These are phyloP conservation scores for Sporothrix luriei DNA, from an alignment of 2,329 filamentous ascomycete genomes.

Conservation along the genomic window DNA sequence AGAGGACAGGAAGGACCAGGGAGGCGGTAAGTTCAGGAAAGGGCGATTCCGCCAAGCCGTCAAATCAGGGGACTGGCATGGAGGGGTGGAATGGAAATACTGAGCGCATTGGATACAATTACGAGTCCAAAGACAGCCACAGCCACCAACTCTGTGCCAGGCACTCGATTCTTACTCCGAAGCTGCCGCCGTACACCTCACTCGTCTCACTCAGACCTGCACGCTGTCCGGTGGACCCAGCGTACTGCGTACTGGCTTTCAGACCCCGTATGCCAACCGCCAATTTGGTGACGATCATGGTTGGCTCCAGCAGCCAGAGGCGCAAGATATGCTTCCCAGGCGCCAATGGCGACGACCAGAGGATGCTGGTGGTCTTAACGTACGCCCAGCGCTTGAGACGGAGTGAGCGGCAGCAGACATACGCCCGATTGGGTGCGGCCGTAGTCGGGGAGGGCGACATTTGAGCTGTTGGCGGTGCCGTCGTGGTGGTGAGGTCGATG, in stretches of 20 bases:
- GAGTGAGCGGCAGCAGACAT: constrained; percentile 34
- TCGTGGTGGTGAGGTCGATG: not conserved
- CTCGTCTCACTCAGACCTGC: constrained; percentile 20
- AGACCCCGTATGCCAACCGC: constrained; percentile 42
- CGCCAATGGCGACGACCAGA: constrained; percentile 34
- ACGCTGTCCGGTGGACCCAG: constrained; percentile 41
- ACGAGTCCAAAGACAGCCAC: constrained; percentile 15
- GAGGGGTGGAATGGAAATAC: not conserved
- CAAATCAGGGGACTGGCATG: not conserved
- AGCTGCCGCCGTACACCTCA: not conserved
- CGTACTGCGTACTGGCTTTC: constrained; percentile 36
- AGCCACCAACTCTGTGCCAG: not conserved
- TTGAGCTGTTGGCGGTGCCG: not conserved
- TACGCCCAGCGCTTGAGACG: constrained; percentile 37
- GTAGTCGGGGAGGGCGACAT: constrained; percentile 5
- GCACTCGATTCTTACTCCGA: constrained; percentile 7
- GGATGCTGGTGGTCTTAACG: constrained; percentile 34
- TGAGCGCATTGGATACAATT: not conserved
- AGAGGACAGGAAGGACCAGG: not conserved
- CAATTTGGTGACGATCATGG: constrained; percentile 43
- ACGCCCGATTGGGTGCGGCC: constrained; percentile 39
- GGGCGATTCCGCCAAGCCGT: constrained; percentile 10
- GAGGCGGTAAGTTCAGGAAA: not conserved
- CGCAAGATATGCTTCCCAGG: constrained; percentile 39
- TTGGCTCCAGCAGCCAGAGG: constrained; percentile 41